phyloP scores from a whole-genome alignment of 73 alveolate species.

The Paramecium pentaurelia region DNA sequence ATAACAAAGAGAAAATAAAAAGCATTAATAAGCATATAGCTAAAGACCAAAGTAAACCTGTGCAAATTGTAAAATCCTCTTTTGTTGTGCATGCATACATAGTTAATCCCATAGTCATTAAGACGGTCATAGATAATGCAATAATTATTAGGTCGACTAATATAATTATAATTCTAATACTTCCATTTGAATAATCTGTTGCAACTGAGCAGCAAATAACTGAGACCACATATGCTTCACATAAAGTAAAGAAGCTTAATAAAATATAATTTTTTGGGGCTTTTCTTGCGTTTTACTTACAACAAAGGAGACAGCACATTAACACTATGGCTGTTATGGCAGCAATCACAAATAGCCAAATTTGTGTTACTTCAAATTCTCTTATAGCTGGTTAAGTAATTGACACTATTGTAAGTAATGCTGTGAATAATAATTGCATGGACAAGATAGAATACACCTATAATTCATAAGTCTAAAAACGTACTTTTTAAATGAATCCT shows the following conservation, averaged over 20 bases:
- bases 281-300: constrained; percentile 55
- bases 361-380: neutral
- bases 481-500: constrained; percentile 89
- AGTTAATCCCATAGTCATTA: constrained; percentile 81
- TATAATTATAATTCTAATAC: neutral
- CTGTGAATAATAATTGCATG: constrained; percentile 66
- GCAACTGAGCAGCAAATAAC: neutral
- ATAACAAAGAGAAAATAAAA: constrained; percentile 55
- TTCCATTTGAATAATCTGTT: neutral
- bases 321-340: neutral
- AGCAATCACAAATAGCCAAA: neutral
- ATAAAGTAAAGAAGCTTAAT: constrained; percentile 82
- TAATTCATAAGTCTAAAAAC: neutral
- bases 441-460: constrained; percentile 76
- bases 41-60: constrained; percentile 63
- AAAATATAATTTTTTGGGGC: constrained; percentile 85
- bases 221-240: constrained; percentile 82
- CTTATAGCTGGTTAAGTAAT: neutral
- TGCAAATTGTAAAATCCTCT: constrained; percentile 82
- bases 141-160: constrained; percentile 60
- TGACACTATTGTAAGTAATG: neutral
- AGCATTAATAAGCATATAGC: constrained; percentile 62
- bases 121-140: constrained; percentile 88
- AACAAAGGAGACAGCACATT: constrained; percentile 22
- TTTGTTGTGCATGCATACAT: constrained; percentile 85